Conservation (phyloP, 2,329 filamentous ascomycete species). For the Calonectria leucothoes region DNA sequence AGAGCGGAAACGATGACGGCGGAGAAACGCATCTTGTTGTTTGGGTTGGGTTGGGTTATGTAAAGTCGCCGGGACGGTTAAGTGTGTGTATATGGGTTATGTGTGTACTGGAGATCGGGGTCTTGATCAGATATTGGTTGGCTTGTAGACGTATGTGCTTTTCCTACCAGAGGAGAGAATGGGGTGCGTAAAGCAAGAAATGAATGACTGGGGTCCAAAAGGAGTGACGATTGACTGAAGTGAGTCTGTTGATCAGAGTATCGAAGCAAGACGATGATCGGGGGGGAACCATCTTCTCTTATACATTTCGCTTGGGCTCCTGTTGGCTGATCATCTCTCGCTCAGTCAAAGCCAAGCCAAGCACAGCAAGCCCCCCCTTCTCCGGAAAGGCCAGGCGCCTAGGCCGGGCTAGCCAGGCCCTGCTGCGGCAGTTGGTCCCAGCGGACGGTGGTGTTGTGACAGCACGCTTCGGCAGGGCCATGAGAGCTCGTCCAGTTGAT, state of each 20-base stretch:
- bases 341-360: too few relatives aligned
- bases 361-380: too few relatives aligned
- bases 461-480: background rate
- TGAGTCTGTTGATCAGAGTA: background rate
- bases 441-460: background rate
- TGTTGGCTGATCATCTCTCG: too few relatives aligned
- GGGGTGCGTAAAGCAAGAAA: background rate
- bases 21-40: constrained; percentile 37
- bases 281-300: background rate
- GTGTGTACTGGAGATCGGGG: background rate
- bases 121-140: background rate
- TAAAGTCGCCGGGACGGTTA: background rate
- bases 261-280: background rate
- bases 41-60: background rate
- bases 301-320: background rate
- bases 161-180: background rate
- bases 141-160: background rate
- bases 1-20: constrained; percentile 25
- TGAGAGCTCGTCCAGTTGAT: background rate
- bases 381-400: too few relatives aligned
- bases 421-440: background rate
- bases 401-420: too few relatives aligned
- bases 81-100: background rate
- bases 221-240: background rate
- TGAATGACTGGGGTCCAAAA: background rate